These are phyloP conservation scores for Pisolithus marmoratus DNA, from an alignment of 768 basidiomycete species.

Conservation along the genomic window DNA sequence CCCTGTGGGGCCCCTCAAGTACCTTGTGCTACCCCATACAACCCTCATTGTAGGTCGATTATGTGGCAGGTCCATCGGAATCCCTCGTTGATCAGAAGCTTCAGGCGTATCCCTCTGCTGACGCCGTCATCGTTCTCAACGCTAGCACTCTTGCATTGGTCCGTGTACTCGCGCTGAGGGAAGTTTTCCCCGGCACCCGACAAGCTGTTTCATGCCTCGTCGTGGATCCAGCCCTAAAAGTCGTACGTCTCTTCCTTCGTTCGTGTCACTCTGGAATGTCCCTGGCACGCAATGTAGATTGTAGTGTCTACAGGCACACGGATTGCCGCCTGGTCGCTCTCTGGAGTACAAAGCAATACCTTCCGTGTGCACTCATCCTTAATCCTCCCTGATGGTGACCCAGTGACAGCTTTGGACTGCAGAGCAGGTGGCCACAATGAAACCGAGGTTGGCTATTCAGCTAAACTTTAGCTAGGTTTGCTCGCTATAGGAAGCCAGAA, in stretches of 20 bases:
- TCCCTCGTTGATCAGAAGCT: neutral
- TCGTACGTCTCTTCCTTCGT: conserved; percentile 46
- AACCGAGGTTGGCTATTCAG: neutral
- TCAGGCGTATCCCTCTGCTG: conserved; percentile 69
- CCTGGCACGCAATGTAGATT: conserved; percentile 41
- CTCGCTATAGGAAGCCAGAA: conserved; percentile 62
- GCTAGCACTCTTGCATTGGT: conserved; percentile 59
- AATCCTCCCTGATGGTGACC: conserved; percentile 47
- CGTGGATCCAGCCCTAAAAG: conserved; percentile 75
- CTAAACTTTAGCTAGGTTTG: conserved; percentile 49
- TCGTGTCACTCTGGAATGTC: conserved; percentile 4
- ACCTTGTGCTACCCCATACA: conserved; percentile 50
- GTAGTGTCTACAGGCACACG: conserved; percentile 63
- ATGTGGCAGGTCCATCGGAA: neutral
- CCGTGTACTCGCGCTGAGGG: conserved; percentile 72
- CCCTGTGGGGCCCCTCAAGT: conserved; percentile 50
- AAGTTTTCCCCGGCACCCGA: conserved; percentile 65
- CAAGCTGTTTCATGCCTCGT: conserved; percentile 54
- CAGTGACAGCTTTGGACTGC: conserved; percentile 62
- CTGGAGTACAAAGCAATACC: conserved; percentile 51
- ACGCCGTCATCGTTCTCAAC: conserved; percentile 65
- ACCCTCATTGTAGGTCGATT: conserved; percentile 52
- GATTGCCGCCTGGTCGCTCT: conserved; percentile 77
- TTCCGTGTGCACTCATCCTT: conserved; percentile 85
- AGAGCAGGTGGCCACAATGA: conserved; percentile 52